These are phyloP conservation scores for Neofusicoccum sp. DNA, from an alignment of 2,329 filamentous ascomycete genomes.

Conservation along the genomic window DNA sequence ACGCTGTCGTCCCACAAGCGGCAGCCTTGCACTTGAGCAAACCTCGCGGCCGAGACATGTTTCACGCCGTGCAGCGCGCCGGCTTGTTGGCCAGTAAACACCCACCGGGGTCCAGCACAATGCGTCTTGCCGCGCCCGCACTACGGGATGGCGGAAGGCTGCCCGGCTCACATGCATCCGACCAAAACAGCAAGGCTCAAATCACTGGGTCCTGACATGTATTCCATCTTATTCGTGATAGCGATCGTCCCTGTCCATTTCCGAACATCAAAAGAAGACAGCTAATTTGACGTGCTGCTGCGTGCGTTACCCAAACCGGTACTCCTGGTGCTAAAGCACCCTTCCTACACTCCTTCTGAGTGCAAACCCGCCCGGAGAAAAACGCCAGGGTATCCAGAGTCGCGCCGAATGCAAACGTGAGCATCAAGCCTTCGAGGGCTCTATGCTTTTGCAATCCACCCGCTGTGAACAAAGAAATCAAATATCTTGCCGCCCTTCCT, in stretches of 20 bases:
- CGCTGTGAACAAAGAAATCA: slow-evolving; percentile 90
- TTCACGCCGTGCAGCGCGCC: neutral
- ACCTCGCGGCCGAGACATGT: slow-evolving; percentile 4
- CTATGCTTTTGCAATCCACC: slow-evolving; percentile 84
- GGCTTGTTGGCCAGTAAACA: neutral
- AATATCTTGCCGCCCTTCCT: slow-evolving; percentile 84
- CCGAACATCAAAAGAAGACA: neutral
- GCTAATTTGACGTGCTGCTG: neutral
- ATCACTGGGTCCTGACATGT: neutral
- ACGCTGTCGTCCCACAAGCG: neutral
- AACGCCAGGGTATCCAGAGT: slow-evolving; percentile 19
- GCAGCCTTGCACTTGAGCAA: neutral
- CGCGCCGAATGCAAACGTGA: neutral
- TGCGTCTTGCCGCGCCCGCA: neutral
- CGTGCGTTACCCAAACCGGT: neutral
- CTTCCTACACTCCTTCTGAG: neutral
- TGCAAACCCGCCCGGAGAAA: neutral
- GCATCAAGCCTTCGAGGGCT: neutral
- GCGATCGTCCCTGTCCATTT: slow-evolving; percentile 12
- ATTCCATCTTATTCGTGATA: slow-evolving; percentile 8
- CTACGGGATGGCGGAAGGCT: neutral
- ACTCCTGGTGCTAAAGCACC: neutral
- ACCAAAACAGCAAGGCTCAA: neutral
- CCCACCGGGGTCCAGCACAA: neutral
- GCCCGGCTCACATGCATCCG: neutral